phyloP scores from a whole-genome alignment of 2,329 filamentous ascomycete species.

The Rhynchosporium secalis region DNA sequence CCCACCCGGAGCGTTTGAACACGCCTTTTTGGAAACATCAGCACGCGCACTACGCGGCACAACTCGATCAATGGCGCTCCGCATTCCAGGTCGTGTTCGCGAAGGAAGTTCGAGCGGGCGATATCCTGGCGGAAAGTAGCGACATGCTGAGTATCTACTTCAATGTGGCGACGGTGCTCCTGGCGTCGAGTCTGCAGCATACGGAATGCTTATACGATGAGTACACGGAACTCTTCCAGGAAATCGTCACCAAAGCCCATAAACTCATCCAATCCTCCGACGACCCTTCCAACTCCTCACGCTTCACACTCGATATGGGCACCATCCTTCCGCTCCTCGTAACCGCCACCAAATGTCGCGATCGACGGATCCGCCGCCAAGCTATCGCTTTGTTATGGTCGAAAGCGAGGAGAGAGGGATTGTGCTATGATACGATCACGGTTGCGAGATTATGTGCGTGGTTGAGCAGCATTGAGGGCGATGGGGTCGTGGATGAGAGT shows the following conservation, averaged over 20 bases:
- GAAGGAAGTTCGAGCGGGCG: slow-evolving; percentile 32
- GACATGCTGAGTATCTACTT: slow-evolving; percentile 39
- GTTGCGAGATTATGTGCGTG: slow-evolving; percentile 39
- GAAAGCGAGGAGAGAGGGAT: slow-evolving; percentile 38
- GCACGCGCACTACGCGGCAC: slow-evolving; percentile 36
- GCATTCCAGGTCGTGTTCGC: slow-evolving; percentile 36
- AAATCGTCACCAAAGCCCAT: slow-evolving; percentile 37
- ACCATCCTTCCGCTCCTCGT: slow-evolving; percentile 38
- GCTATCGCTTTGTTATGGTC: slow-evolving; percentile 38
- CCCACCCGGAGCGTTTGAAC: slow-evolving; percentile 33
- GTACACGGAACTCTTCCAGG: slow-evolving; percentile 35
- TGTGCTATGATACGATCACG: slow-evolving; percentile 39
- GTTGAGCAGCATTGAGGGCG: slow-evolving; percentile 38
- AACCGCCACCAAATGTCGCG: slow-evolving; percentile 38
- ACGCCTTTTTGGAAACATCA: slow-evolving; percentile 34
- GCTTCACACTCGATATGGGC: slow-evolving; percentile 39
- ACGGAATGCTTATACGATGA: slow-evolving; percentile 38
- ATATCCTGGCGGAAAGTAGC: slow-evolving; percentile 30
- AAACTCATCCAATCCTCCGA: slow-evolving; percentile 35
- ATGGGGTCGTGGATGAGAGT: slow-evolving; percentile 35
- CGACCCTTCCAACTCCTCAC: slow-evolving; percentile 36
- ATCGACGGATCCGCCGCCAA: slow-evolving; percentile 35
- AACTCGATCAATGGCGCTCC: slow-evolving; percentile 36
- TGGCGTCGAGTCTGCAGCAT: slow-evolving; percentile 37
- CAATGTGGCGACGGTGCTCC: slow-evolving; percentile 37